Percentiles rank a stretch among this genome's conserved stretches.
Evolutionary conservation across 345 rosid genomes (phyloP).

Genomic region (Cardamine occulta): DNA sequence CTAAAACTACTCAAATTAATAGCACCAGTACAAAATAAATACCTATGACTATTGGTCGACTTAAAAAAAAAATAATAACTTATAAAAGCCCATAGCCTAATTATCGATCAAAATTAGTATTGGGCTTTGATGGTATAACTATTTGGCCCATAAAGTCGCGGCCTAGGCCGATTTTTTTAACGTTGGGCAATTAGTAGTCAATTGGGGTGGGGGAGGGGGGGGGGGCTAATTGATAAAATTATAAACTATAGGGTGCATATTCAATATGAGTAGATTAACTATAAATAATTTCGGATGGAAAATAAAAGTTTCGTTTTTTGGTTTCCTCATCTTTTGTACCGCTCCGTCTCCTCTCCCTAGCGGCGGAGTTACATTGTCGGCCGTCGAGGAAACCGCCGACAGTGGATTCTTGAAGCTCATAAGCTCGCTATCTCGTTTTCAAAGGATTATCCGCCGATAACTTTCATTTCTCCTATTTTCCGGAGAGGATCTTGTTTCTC

Average conservation of each 20-base stretch:
- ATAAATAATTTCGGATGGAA: constrained; percentile 27
- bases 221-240: constrained; percentile 26
- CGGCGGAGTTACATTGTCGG: constrained; percentile 55
- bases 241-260: constrained; percentile 25
- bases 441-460: constrained; percentile 20
- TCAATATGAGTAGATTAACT: constrained; percentile 14
- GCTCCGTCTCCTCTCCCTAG: constrained; percentile 45
- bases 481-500: constrained; percentile 9
- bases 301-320: constrained; percentile 17
- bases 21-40: background rate
- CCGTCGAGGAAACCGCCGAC: constrained; percentile 37
- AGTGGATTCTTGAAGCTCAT: constrained; percentile 10
- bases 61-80: background rate
- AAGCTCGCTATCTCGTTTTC: constrained; percentile 19
- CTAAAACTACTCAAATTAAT: background rate
- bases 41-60: background rate
- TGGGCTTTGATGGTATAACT: constrained; percentile 10
- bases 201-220: background rate
- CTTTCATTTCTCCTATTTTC: background rate
- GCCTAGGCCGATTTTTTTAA: background rate
- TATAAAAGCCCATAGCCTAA: background rate
- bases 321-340: constrained; percentile 39
- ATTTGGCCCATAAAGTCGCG: background rate
- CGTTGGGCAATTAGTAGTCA: background rate
- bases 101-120: background rate